Evolutionary conservation across 768 basidiomycete species (phyloP).

Genomic region (Kwoniella dendrophila): DNA sequence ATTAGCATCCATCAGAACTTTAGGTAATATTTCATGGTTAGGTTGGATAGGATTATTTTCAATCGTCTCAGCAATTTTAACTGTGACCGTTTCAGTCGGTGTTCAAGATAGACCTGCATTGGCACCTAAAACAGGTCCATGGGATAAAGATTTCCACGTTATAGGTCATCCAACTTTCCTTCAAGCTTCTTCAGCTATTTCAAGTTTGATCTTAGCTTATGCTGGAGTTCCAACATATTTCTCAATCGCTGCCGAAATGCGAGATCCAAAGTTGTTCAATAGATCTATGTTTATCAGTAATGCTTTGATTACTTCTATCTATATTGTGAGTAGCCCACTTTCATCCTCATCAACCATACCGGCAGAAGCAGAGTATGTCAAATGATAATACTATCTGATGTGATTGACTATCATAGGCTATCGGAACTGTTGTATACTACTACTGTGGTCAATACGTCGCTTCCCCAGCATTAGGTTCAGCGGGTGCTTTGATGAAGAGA

Average conservation of each 20-base stretch:
- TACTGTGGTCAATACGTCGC: constrained; percentile 51
- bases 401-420: constrained; percentile 14
- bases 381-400: neutral
- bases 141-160: constrained; percentile 17
- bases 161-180: constrained; percentile 33
- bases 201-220: constrained; percentile 51
- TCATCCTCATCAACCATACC: neutral
- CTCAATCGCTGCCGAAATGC: constrained; percentile 55
- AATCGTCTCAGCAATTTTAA: constrained; percentile 40
- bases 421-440: constrained; percentile 47
- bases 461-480: constrained; percentile 53
- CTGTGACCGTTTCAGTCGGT: constrained; percentile 42
- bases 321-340: constrained; percentile 28
- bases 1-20: constrained; percentile 47
- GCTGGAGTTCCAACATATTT: constrained; percentile 43
- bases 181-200: constrained; percentile 52
- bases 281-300: constrained; percentile 47
- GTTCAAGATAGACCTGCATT: constrained; percentile 37
- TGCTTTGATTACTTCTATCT: constrained; percentile 41
- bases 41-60: constrained; percentile 45
- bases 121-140: constrained; percentile 29
- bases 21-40: constrained; percentile 52
- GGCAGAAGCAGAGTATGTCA: neutral
- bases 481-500: constrained; percentile 49
- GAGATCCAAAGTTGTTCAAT: constrained; percentile 51